These are phyloP conservation scores for Trichophaea hybrida DNA, from an alignment of 2,329 filamentous ascomycete genomes.

Conservation along the genomic window DNA sequence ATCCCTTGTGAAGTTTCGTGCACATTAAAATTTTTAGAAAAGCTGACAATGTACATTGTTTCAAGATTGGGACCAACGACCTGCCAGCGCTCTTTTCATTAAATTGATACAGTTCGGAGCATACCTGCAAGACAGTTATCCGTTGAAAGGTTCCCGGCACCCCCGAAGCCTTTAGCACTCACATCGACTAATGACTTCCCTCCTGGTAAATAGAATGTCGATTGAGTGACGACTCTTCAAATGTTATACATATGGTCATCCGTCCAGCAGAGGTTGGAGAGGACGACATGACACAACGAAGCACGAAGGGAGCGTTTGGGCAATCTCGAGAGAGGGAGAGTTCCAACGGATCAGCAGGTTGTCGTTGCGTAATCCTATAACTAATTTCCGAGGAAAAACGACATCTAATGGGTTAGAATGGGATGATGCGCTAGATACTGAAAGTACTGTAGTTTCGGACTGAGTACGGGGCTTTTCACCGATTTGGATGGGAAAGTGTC, in stretches of 20 bases:
- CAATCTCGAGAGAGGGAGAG: slow-evolving; percentile 12
- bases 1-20: background rate
- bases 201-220: slow-evolving; percentile 22
- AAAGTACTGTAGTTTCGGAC: too few species aligned
- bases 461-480: too few species aligned
- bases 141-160: slow-evolving; percentile 18
- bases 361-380: slow-evolving; percentile 28
- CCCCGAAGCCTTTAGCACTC: background rate
- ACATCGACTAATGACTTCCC: background rate
- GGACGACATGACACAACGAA: slow-evolving; percentile 26
- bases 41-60: background rate
- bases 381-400: background rate
- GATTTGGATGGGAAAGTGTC: too few species aligned
- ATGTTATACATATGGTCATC: slow-evolving; percentile 28
- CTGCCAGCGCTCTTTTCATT: slow-evolving; percentile 23
- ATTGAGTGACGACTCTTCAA: slow-evolving; percentile 25
- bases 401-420: too few species aligned
- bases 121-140: slow-evolving; percentile 19
- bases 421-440: too few species aligned
- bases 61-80: slow-evolving; percentile 23
- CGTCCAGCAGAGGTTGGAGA: slow-evolving; percentile 25
- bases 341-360: slow-evolving; percentile 19
- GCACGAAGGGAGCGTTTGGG: slow-evolving; percentile 22
- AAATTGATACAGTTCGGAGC: slow-evolving; percentile 23
- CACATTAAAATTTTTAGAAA: background rate